Base-by-base conservation (phyloP, 352 stramenopile species). In the Aphanomyces cochlioides region DNA sequence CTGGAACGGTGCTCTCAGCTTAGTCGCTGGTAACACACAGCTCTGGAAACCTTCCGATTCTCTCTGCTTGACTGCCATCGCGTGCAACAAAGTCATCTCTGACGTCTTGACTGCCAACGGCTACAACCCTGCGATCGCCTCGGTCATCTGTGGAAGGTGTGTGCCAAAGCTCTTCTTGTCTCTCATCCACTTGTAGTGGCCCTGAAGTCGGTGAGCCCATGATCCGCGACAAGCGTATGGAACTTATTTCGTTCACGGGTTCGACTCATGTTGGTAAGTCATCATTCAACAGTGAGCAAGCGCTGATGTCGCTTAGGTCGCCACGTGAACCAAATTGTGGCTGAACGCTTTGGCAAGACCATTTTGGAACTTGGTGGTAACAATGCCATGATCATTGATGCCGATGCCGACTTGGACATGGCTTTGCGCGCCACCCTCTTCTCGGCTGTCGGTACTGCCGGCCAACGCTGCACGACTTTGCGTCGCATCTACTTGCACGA, bases 321-420 rank as follows among this genome's bases (percentile, higher is more conserved):
- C 56, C 81, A 95, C 58, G 90, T 97, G 53, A 93, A 92, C 65
- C 72, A 93, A 61, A 78, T 90, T 19, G 90, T 98, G 28, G 89
- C 87, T n/a, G 79, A 78, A 6, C 86, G 92, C 58, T 97, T 97
- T 74, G 92, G 91, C 69, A 95, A 96, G 77, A 90, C 84, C 39
- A 92, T 98, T 67, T 81, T 98, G 4, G 92, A 98, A 67, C 76
- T 97, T 4, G 91, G 92, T 21, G 92, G 92, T 50, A 98, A 98
- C 79, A 98, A 97, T 71, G 92, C 91, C 12, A 97, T 96, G 83
- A 96, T 97, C 65, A 85, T 98, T n/a, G 86, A 96, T 76, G 83
- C 92, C 74, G 82, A 95, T 66, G 92, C 92, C 10, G 89, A 98
- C 68, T 72, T 96, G 19, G 87, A 97, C 72, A 92, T 97, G 84